Conservation (phyloP, 208 protist species). For the Herpetomonas muscarum region DNA sequence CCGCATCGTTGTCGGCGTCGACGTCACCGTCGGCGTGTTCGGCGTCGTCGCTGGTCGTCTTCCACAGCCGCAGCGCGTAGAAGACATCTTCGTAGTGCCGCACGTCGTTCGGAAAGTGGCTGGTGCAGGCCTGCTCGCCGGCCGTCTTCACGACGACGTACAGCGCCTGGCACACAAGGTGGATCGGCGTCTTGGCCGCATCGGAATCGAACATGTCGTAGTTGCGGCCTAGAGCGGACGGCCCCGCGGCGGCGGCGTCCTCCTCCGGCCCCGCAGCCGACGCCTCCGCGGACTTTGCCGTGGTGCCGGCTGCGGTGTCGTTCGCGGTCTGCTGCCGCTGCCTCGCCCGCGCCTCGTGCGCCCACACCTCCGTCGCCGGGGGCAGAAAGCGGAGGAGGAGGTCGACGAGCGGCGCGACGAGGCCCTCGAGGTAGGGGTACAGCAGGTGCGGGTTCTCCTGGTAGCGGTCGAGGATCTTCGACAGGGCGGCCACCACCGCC, state of each 20-base stretch:
- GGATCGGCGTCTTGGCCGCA: conserved; percentile 59
- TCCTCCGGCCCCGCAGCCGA: background rate
- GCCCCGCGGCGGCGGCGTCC: background rate
- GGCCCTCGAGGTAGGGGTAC: conserved; percentile 81
- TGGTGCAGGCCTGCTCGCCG: conserved; percentile 91
- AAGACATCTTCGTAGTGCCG: conserved; percentile 84
- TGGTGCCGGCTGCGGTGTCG: background rate
- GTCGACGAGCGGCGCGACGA: conserved; percentile 76
- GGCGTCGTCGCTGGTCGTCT: conserved; percentile 1
- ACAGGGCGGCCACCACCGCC: conserved; percentile 50
- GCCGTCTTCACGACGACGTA: conserved; percentile 94
- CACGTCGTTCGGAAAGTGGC: conserved; percentile 93
- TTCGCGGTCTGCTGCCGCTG: conserved; percentile 31
- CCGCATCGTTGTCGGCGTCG: too few species aligned
- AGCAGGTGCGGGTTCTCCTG: conserved; percentile 93
- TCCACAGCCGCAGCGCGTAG: conserved; percentile 72
- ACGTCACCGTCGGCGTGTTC: background rate
- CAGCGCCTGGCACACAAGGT: conserved; percentile 76
- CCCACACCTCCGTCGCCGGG: conserved; percentile 41
- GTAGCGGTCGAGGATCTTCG: conserved; percentile 85
- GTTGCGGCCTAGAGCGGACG: conserved; percentile 49
- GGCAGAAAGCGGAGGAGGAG: conserved; percentile 54
- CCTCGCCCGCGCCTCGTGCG: conserved; percentile 19
- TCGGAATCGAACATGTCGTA: conserved; percentile 80
- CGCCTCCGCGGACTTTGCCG: conserved; percentile 5